These are phyloP conservation scores for Rosa rugosa DNA, from an alignment of 306 rosid species.

Conservation along the genomic window DNA sequence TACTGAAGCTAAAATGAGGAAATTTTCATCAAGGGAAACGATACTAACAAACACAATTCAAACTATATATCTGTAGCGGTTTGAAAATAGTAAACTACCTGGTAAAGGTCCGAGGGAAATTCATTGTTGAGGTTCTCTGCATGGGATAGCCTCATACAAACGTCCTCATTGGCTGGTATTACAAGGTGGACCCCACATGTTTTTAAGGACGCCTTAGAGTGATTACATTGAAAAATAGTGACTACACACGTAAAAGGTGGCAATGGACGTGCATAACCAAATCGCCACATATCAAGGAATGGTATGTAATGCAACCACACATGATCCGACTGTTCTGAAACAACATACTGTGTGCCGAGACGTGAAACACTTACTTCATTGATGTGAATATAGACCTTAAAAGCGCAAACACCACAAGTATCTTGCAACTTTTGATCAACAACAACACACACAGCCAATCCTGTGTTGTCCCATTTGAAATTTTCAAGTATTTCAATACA, in stretches of 20 bases:
- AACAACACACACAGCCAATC: not conserved
- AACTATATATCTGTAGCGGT: too few species aligned
- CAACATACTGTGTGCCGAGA: too few species aligned
- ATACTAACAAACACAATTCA: too few species aligned
- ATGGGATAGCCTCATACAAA: not conserved
- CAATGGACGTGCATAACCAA: not conserved
- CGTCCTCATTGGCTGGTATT: not conserved
- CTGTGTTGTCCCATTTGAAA: not conserved
- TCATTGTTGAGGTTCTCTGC: not conserved
- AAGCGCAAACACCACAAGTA: not conserved
- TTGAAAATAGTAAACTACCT: too few species aligned
- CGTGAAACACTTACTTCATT: not conserved
- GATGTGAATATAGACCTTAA: not conserved
- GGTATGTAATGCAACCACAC: not conserved
- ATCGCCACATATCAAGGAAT: not conserved
- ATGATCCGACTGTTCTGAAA: not conserved
- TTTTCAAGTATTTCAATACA: not conserved
- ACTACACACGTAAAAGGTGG: not conserved
- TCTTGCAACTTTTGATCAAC: not conserved
- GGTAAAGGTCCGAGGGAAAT: not conserved
- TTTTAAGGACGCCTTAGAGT: not conserved
- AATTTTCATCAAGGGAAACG: too few species aligned
- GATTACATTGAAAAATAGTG: not conserved
- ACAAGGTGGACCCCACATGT: not conserved
- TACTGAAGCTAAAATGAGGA: too few species aligned